These are phyloP conservation scores for Boletellus deceptivus DNA, from an alignment of 1,284 basidiomycete species.

Conservation along the genomic window DNA sequence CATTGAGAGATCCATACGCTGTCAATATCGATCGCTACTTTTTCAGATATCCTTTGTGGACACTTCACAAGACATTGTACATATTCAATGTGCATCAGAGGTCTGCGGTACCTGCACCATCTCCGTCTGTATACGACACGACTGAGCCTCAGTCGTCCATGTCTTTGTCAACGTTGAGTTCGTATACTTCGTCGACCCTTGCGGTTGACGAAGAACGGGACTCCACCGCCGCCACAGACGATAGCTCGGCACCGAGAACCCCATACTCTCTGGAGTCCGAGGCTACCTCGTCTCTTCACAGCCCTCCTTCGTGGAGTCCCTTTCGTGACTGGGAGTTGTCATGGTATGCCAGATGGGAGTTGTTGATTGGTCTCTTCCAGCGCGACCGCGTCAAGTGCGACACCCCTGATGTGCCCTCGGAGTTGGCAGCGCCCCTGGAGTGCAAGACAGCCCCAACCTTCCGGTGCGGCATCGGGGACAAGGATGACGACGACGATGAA, in stretches of 20 bases:
- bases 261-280: neutral
- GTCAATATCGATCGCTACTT: constrained; percentile 58
- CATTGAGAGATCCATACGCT: constrained; percentile 54
- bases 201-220: constrained; percentile 27
- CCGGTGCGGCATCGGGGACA: constrained; percentile 8
- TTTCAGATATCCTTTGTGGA: constrained; percentile 55
- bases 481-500: constrained; percentile 11
- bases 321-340: constrained; percentile 24
- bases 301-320: constrained; percentile 9
- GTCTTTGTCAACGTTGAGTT: constrained; percentile 25
- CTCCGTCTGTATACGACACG: neutral
- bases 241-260: constrained; percentile 3
- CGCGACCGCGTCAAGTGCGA: constrained; percentile 8
- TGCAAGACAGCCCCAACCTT: constrained; percentile 1
- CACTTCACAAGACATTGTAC: constrained; percentile 63
- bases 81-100: constrained; percentile 50
- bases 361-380: constrained; percentile 28
- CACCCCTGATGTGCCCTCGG: neutral
- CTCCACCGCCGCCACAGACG: constrained; percentile 22
- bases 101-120: constrained; percentile 1
- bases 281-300: neutral
- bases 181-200: constrained; percentile 17
- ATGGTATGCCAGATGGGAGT: constrained; percentile 33
- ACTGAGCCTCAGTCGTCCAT: constrained; percentile 10
- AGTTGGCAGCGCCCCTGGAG: neutral